phyloP scores from a whole-genome alignment of 176 grass and related monocot genomes.

The Aegilops speltoides region DNA sequence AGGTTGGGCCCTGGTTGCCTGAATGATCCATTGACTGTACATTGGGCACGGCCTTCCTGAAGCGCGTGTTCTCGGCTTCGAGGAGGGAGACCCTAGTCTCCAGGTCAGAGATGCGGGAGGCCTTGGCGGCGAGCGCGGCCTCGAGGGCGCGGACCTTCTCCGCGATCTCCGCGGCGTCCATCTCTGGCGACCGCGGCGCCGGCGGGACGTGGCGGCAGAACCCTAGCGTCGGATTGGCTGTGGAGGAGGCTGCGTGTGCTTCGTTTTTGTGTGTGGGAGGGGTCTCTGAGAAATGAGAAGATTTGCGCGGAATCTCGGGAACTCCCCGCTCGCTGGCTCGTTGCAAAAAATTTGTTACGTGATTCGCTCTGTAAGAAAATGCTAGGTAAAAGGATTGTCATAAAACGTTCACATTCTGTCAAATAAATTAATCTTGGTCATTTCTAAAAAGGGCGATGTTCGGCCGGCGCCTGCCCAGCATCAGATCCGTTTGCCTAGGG shows the following conservation, averaged over 20 bases:
- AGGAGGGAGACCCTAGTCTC: slow-evolving; percentile 40
- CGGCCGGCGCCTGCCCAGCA: too few relatives aligned
- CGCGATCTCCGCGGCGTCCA: neutral
- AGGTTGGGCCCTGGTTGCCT: neutral
- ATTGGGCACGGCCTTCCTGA: slow-evolving; percentile 14
- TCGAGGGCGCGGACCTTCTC: slow-evolving; percentile 4
- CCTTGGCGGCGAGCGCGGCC: slow-evolving; percentile 28
- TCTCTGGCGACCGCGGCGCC: neutral
- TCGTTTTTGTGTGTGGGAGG: too few relatives aligned
- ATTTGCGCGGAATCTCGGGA: too few relatives aligned
- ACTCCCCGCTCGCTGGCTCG: too few relatives aligned
- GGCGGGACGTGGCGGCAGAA: neutral
- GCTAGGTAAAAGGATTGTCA: too few relatives aligned
- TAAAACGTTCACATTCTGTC: too few relatives aligned
- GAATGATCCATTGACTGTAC: neutral
- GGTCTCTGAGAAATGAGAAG: too few relatives aligned
- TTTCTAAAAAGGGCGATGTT: too few relatives aligned
- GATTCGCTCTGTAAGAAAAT: too few relatives aligned
- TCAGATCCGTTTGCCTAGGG: too few relatives aligned
- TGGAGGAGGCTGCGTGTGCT: neutral
- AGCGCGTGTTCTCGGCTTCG: slow-evolving; percentile 43
- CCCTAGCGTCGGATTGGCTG: neutral
- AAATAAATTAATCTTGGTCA: too few relatives aligned
- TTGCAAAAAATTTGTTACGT: too few relatives aligned
- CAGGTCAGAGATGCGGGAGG: slow-evolving; percentile 38